Conservation (phyloP, 139 green algal species). For the Chlorella sorokiniana region DNA sequence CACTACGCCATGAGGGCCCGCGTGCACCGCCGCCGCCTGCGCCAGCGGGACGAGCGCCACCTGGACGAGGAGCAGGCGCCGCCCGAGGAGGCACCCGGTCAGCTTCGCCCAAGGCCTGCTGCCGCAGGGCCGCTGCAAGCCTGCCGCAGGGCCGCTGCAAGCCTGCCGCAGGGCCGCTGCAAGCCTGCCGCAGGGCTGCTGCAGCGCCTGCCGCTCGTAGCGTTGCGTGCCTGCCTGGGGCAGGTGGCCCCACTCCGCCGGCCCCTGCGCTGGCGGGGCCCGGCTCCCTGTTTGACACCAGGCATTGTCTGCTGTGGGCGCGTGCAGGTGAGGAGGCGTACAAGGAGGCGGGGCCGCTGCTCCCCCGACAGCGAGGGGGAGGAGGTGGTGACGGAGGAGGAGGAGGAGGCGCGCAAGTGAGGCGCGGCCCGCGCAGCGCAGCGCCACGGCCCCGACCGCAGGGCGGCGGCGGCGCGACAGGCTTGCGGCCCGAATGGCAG, state of each 20-base stretch:
- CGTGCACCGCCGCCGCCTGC: constrained; percentile 10
- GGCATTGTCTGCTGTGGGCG: background rate
- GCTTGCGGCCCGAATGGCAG: too few relatives aligned
- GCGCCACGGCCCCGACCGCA: too few relatives aligned
- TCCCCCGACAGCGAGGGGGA: constrained; percentile 15
- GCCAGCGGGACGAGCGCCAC: background rate
- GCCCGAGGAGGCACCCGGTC: constrained; percentile 12
- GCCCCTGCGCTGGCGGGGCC: too few relatives aligned
- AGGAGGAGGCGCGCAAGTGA: constrained; percentile 32
- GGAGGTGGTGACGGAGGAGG: constrained; percentile 6
- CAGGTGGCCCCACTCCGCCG: too few relatives aligned
- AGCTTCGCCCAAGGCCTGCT: background rate
- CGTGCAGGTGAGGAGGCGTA: constrained; percentile 28
- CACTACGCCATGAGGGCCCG: constrained; percentile 4
- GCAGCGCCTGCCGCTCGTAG: background rate
- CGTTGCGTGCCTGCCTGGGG: too few relatives aligned
- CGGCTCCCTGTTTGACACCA: background rate
- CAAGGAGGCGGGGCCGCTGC: constrained; percentile 28
- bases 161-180: too few relatives aligned
- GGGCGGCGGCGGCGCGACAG: too few relatives aligned
- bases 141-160: too few relatives aligned
- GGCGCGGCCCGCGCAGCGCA: background rate
- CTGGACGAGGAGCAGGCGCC: constrained; percentile 17
- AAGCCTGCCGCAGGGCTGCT: too few relatives aligned
- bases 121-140: background rate